Evolutionary conservation across 441 rosid genomes (phyloP).

Genomic region (Mallotus repandus): DNA sequence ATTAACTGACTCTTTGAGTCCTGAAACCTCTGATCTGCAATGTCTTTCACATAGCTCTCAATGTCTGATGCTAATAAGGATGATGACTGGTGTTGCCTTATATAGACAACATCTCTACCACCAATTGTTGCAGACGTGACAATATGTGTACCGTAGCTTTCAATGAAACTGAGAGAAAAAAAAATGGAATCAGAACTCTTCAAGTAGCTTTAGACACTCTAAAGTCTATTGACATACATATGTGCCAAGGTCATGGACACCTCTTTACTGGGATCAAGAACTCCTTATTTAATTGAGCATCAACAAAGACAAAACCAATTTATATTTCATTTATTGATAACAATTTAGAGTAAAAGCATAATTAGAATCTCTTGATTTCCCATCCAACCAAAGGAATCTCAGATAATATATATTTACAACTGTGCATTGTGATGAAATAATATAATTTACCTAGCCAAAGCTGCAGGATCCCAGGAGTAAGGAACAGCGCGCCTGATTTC

Average conservation of each 20-base stretch:
- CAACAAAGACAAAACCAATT: neutral
- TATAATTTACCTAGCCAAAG: conserved; percentile 55
- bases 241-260: neutral
- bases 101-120: conserved; percentile 65
- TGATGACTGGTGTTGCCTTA: conserved; percentile 66
- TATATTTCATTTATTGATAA: neutral
- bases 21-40: conserved; percentile 60
- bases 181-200: conserved; percentile 18
- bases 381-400: too few relatives aligned
- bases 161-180: conserved; percentile 52
- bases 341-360: neutral
- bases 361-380: too few relatives aligned
- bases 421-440: neutral
- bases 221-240: neutral
- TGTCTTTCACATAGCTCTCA: conserved; percentile 58
- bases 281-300: neutral
- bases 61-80: conserved; percentile 49
- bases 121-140: conserved; percentile 69
- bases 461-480: conserved; percentile 61
- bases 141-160: conserved; percentile 66
- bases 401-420: too few relatives aligned
- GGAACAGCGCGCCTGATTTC: conserved; percentile 54
- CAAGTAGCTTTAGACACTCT: conserved; percentile 4
- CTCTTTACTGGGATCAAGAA: neutral
- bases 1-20: conserved; percentile 37